A percentile compares a stretch with the other conserved stretches of the same genome.
Evolutionary conservation across 345 rosid species (phyloP).

Genomic region (Eucalyptus marginata): DNA sequence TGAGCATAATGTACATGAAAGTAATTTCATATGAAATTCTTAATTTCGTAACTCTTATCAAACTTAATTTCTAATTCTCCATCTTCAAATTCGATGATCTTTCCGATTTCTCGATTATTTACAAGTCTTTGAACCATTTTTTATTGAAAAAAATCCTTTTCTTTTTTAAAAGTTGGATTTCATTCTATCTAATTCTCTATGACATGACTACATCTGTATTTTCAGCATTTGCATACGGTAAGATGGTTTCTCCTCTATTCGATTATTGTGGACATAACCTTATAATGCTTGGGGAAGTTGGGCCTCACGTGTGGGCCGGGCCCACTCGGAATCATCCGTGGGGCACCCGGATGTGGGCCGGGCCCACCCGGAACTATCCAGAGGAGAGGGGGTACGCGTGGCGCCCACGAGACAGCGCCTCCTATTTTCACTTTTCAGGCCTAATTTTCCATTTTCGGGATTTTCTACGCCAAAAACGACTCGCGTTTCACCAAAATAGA

Average conservation of each 20-base stretch:
- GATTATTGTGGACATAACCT: background rate
- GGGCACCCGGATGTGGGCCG: background rate
- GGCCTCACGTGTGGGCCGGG: background rate
- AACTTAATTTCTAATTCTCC: background rate
- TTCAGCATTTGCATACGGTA: fast-evolving
- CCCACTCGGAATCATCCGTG: background rate
- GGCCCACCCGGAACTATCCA: background rate
- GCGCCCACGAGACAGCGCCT: background rate
- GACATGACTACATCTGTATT: fast-evolving
- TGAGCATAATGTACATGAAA: background rate
- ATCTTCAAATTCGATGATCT: background rate
- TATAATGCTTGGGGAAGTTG: background rate
- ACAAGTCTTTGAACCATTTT: background rate
- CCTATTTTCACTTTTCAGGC: background rate
- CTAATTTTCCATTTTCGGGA: background rate
- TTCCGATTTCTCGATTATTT: background rate
- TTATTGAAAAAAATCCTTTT: background rate
- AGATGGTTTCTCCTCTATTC: background rate
- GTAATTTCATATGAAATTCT: background rate
- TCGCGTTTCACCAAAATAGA: background rate
- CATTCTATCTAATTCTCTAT: background rate
- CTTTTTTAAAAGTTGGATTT: background rate
- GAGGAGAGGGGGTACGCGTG: background rate
- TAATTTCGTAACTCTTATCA: fast-evolving
- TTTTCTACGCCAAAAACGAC: background rate